Percentiles rank a stretch among this genome's conserved stretches.
phyloP scores from a whole-genome alignment of 2,329 filamentous ascomycete species.

The Alternaria viburni region DNA sequence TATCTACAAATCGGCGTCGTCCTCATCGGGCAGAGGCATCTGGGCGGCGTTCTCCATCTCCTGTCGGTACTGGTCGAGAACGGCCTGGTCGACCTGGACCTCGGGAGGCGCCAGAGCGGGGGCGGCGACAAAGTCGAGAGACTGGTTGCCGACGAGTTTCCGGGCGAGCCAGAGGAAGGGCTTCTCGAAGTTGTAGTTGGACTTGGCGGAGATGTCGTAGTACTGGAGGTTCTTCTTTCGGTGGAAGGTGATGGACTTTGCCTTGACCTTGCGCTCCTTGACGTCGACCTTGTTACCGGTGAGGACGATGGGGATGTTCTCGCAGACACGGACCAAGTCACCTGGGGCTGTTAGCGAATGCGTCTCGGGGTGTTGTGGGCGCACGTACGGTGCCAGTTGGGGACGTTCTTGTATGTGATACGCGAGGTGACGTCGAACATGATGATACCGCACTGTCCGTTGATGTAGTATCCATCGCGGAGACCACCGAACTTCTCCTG shows the following conservation, averaged over 20 bases:
- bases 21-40: constrained; percentile 92
- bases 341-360: constrained; percentile 59
- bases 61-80: constrained; percentile 80
- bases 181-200: constrained; percentile 99
- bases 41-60: constrained; percentile 84
- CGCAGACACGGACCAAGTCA: constrained; percentile 98
- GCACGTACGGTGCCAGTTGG: constrained; percentile 98
- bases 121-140: constrained; percentile 92
- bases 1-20: constrained; percentile 71
- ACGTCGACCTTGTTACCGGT: constrained; percentile 99
- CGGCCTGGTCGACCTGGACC: constrained; percentile 82
- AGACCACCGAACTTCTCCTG: constrained; percentile 99
- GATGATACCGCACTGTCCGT: constrained; percentile 99
- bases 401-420: constrained; percentile 99
- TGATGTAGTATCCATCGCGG: constrained; percentile 99
- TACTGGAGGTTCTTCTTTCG: constrained; percentile 99
- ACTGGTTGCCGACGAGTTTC: constrained; percentile 95
- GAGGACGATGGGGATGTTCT: constrained; percentile 98
- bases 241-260: constrained; percentile 99
- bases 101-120: constrained; percentile 94
- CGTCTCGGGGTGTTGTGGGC: neutral
- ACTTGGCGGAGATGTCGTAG: constrained; percentile 99
- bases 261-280: constrained; percentile 99
- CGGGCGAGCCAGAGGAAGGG: constrained; percentile 99
- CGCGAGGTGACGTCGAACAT: constrained; percentile 99